These are phyloP conservation scores for Trebouxia sp. DNA, from an alignment of 139 green algal species.

Conservation along the genomic window DNA sequence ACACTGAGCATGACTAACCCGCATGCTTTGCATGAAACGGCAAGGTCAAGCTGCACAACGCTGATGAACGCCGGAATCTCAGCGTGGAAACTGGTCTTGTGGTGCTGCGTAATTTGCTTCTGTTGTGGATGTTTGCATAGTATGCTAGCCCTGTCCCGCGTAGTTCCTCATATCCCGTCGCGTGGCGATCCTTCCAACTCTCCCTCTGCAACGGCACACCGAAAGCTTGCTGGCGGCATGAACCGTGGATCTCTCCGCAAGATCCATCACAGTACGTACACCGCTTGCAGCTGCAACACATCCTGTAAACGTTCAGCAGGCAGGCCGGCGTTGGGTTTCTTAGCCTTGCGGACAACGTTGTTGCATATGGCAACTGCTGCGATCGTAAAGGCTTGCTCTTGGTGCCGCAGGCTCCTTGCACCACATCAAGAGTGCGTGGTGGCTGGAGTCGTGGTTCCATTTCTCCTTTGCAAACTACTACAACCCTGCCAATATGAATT, in stretches of 20 bases:
- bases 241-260: not conserved
- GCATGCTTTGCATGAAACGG: too few relatives aligned
- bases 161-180: too few relatives aligned
- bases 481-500: conserved; percentile 40
- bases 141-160: not conserved
- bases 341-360: too few relatives aligned
- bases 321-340: too few relatives aligned
- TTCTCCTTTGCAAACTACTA: conserved; percentile 66
- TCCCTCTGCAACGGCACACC: not conserved
- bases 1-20: too few relatives aligned
- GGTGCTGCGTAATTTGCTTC: not conserved
- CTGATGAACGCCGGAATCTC: not conserved
- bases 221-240: not conserved
- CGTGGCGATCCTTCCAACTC: not conserved
- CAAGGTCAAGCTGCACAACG: too few relatives aligned
- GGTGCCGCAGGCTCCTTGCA: conserved; percentile 43
- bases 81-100: too few relatives aligned
- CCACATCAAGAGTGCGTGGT: conserved; percentile 70
- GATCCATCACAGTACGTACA: not conserved
- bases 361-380: not conserved
- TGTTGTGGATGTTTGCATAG: not conserved
- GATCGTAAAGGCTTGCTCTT: not conserved
- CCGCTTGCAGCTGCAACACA: not conserved
- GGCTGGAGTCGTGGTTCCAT: conserved; percentile 78
- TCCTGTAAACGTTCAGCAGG: too few relatives aligned